Base-by-base conservation (phyloP, 179 eudicot genomes). In the Drosera spatulata region DNA sequence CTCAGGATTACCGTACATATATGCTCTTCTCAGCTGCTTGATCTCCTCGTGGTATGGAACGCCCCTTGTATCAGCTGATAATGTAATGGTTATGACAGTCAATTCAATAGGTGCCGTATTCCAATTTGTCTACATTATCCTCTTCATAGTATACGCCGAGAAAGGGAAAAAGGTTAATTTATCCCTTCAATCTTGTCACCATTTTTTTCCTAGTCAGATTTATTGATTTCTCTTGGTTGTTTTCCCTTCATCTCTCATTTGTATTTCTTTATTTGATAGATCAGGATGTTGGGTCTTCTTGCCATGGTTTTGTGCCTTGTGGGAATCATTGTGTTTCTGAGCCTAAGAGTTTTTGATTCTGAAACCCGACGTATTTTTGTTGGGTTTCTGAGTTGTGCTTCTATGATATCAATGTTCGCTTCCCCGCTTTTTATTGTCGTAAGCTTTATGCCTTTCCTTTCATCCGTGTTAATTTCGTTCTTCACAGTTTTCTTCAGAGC, bases 41-140 rank as follows among this genome's bases (percentile, higher is more conserved):
- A 66, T 89, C 55, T 87, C 85, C 63, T 82, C 90, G 43, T 89
- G 91, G 95, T 89, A 89, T 69, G 97, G 97, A n/a, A 60, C 74
- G 56, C 97, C 97, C 44, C 60, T 82, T 62, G 84, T 89, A 44
- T 80, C 97, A 38, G 62, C 64, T 15, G 84, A 78, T 54, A 79
- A 80, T 53, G 71, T 80, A 51, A 63, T 80, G 58, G 79, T 89
- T 7, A 75, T 76, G 54, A 84, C 95, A 0, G 97, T 89, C 75
- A 89, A 89, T 74, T 82, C 95, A 2, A 53, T 81, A 53, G 95
- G 97, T 52, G 95, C 89, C 1, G 41, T 79, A 59, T 87, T 89
- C 79, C 97, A 89, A 60, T 70, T 83, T 37, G 66, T 71, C 59
- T 89, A 89, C 66, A 50, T 82, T 43, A 50, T 59, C 73, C 73